Percentiles rank a stretch among this genome's conserved stretches.
Conservation (phyloP, 1,139 yeast species). For the Pichia sp. region DNA sequence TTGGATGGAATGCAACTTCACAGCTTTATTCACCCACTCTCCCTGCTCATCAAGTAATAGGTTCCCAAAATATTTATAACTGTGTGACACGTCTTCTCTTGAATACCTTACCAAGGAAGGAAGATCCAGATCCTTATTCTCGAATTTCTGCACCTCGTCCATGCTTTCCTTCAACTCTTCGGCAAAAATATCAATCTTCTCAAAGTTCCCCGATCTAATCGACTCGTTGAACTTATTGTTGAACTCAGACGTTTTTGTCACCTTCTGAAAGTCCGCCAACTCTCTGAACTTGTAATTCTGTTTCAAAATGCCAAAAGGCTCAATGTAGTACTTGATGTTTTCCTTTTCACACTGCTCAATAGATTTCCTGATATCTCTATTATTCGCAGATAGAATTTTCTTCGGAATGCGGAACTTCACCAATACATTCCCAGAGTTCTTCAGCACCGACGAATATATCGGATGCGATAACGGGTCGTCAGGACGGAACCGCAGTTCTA, state of each 20-base stretch:
- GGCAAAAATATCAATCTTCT: slow-evolving; percentile 41
- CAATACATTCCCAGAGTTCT: slow-evolving; percentile 57
- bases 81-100: slow-evolving; percentile 68
- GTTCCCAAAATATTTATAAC: slow-evolving; percentile 50
- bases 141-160: slow-evolving; percentile 26
- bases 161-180: slow-evolving; percentile 39
- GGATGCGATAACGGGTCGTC: slow-evolving; percentile 82
- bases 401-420: slow-evolving; percentile 70
- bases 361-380: slow-evolving; percentile 51
- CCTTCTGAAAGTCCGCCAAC: slow-evolving; percentile 81
- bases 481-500: slow-evolving; percentile 62
- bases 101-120: slow-evolving; percentile 89
- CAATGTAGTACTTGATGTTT: slow-evolving; percentile 37
- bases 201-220: slow-evolving; percentile 38
- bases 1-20: slow-evolving; percentile 46
- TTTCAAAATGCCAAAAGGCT: slow-evolving; percentile 66
- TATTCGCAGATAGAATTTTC: slow-evolving; percentile 43
- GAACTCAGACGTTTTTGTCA: slow-evolving; percentile 54
- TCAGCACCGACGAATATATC: slow-evolving; percentile 44
- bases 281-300: slow-evolving; percentile 76
- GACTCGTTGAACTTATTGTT: slow-evolving; percentile 40
- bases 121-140: slow-evolving; percentile 53
- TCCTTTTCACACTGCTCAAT: slow-evolving; percentile 34
- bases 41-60: slow-evolving; percentile 52
- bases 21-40: slow-evolving; percentile 37